Percentiles rank a stretch among this genome's conserved stretches.
Conservation (phyloP, 805 yeast species). For the Saccharomyces kudriavzevii region DNA sequence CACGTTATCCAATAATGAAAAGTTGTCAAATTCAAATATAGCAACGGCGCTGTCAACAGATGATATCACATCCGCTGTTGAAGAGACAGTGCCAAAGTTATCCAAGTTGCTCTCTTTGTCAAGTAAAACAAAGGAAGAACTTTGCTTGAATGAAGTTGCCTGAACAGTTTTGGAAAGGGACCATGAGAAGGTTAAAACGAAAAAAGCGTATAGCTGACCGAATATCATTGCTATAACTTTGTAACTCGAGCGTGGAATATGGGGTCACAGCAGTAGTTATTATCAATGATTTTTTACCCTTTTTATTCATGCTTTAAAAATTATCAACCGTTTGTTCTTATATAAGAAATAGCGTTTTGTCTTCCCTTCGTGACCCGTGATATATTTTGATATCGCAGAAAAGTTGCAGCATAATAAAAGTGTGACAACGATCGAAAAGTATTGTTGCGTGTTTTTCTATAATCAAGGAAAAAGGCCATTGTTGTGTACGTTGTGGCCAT, state of each 20-base stretch:
- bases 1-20: neutral
- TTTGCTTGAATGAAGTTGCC: neutral
- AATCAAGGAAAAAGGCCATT: neutral
- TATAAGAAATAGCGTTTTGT: neutral
- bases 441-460: neutral
- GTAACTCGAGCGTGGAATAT: neutral
- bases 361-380: neutral
- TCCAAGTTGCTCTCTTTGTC: neutral
- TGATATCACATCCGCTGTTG: neutral
- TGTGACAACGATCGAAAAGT: neutral
- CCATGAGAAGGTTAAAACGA: neutral
- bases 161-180: neutral
- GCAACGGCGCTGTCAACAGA: neutral
- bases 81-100: neutral
- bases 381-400: neutral
- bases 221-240: neutral
- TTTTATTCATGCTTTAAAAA: neutral
- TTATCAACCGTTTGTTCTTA: neutral
- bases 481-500: neutral
- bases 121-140: neutral
- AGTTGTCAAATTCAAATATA: neutral
- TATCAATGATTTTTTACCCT: neutral
- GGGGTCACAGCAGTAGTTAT: neutral
- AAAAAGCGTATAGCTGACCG: neutral
- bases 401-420: neutral